Evolutionary conservation across 805 yeast genomes (phyloP), one percentile per base, ranked within the genome.

Genomic region (Clavispora asparagi): DNA sequence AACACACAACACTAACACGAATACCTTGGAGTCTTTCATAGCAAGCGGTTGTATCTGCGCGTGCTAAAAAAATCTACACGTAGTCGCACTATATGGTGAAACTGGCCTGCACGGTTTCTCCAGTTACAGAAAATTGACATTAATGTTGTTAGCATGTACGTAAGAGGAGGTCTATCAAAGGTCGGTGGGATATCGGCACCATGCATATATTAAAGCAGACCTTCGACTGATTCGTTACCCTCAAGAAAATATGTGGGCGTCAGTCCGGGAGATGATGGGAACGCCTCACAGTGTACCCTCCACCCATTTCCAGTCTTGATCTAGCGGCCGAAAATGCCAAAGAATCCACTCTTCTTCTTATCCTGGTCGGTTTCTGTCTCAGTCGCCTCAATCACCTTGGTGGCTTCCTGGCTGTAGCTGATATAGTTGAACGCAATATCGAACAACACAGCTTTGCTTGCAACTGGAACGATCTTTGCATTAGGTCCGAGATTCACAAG

Each of bases 401-500:
- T 25, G 14, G 50, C 48, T 30, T 46, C 47, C 28, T 57, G 57
- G 10, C 61, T 67, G 57, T 82, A 83, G 31, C 74, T 72, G 44
- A 91, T 77, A 59, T 87, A 90, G 62, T 90, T 91, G 71, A 74
- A 91, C 0, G 95, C 98, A 53, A 88, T 73, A 62, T 92, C 99
- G 58, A 89, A 94, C 58, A 91, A 77, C 9, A 90, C 95, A 0
- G 99, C 97, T 65, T 94, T 92, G 47, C 84, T 79, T 44, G 82
- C 76, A 1, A 87, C 79, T 1, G 95, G 86, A 51, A 67, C 70
- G 36, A 89, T 49, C 14, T 32, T 42, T 12, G 29, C 35, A 10
- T n/a, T 12, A 6, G 17, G 14, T 17, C 52, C 58, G 10, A 68
- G 51, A 41, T 62, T 63, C 23, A 63, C 50, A 31, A 64, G 49